Percentiles rank a stretch among this genome's conserved stretches.
These are phyloP conservation scores for Candida vartiovaarae DNA, from an alignment of 805 yeast species.

Conservation along the genomic window DNA sequence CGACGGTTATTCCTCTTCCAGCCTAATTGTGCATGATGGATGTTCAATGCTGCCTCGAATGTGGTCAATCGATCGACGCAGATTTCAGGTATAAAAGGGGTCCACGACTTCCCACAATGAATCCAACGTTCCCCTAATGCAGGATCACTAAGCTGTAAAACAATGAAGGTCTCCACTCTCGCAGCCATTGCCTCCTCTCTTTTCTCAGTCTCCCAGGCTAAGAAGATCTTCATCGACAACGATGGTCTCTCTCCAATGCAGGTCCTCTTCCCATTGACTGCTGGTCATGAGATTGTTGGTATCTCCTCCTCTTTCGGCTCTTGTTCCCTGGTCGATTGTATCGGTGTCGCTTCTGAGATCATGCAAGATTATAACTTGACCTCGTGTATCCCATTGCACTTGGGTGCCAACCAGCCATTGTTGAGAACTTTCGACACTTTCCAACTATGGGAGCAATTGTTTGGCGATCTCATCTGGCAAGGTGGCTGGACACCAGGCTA, in stretches of 20 bases:
- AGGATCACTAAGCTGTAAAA: neutral
- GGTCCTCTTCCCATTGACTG: conserved; percentile 30
- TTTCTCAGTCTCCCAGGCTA: conserved; percentile 17
- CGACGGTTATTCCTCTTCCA: neutral
- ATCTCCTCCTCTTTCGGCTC: conserved; percentile 34
- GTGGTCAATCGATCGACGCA: no score
- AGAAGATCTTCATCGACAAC: conserved; percentile 35
- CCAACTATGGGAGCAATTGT: conserved; percentile 31
- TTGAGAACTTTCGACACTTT: conserved; percentile 33
- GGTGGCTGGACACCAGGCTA: conserved; percentile 32
- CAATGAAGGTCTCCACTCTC: conserved; percentile 12
- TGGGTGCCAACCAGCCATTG: conserved; percentile 33
- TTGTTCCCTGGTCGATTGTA: conserved; percentile 32
- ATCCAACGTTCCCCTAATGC: no score
- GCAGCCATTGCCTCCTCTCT: conserved; percentile 12
- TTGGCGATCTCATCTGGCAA: conserved; percentile 36
- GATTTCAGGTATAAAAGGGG: no score
- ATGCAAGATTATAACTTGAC: conserved; percentile 28
- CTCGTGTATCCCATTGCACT: conserved; percentile 30
- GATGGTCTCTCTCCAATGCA: conserved; percentile 34
- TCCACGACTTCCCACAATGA: no score
- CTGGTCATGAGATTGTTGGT: conserved; percentile 35
- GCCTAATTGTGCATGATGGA: neutral
- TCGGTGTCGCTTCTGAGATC: conserved; percentile 28
- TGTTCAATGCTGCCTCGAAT: no score